Evolutionary conservation across 2,329 filamentous ascomycete species (phyloP).

Genomic region (Aspergillus sergii): DNA sequence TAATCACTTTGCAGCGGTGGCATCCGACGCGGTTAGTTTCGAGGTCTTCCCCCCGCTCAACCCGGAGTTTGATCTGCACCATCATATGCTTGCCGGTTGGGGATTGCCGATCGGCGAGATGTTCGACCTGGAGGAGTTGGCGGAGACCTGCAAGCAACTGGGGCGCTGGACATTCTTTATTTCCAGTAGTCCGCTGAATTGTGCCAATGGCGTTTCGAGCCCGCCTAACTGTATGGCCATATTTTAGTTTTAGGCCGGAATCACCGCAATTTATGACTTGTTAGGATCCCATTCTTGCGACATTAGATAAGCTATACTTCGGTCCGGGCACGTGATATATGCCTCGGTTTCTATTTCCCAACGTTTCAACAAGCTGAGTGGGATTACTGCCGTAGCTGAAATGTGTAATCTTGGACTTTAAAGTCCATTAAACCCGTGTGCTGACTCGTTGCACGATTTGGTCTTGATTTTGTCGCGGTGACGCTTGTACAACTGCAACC

Average conservation of each 20-base stretch:
- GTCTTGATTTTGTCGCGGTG: background rate
- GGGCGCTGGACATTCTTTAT: conserved; percentile 43
- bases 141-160: conserved; percentile 34
- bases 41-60: conserved; percentile 52
- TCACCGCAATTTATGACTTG: background rate
- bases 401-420: background rate
- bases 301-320: conserved; percentile 1
- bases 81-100: conserved; percentile 41
- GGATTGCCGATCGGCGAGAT: conserved; percentile 44
- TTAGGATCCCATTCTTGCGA: background rate
- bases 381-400: background rate
- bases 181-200: conserved; percentile 45
- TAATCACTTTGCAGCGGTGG: conserved; percentile 60
- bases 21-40: conserved; percentile 61
- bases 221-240: conserved; percentile 49
- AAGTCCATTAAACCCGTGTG: background rate
- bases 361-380: background rate
- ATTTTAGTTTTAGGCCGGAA: conserved; percentile 30
- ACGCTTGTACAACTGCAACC: too few species aligned
- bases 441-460: background rate
- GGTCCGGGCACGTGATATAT: background rate
- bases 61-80: conserved; percentile 39
- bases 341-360: background rate
- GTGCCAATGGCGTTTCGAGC: conserved; percentile 42
- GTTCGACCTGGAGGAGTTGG: conserved; percentile 43